Evolutionary conservation across 1,284 basidiomycete species (phyloP), one percentile per base, ranked within the genome.

Genomic region (Coriolopsis trogii): DNA sequence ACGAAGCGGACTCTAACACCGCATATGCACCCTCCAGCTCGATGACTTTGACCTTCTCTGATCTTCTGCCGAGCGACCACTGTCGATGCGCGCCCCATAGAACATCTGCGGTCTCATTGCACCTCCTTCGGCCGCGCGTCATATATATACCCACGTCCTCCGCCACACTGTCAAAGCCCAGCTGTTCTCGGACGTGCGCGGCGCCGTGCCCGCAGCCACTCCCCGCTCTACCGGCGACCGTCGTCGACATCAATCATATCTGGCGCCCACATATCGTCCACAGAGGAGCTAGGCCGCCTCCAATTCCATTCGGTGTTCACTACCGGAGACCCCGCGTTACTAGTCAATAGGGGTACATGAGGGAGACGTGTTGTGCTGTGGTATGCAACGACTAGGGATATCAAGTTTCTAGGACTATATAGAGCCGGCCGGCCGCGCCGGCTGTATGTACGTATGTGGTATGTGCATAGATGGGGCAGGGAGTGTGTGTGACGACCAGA

Each of bases 41-140:
- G 93, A 95, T 71, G 93, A 95, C 71, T 95, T 89, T 70, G 93
- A 95, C 70, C 70, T 95, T 49, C 73, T 95, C 49, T 95, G 75
- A 77, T 33, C 6, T 34, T 34, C 30, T 44, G 30, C 30, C 20
- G 21, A 44, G 42, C 30, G 30, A 25, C 31, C 33, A 18, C 20
- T 16, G 33, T n/a, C 9, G 13, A 13, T 18, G n/a, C n/a, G n/a
- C n/a, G n/a, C n/a, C n/a, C n/a, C n/a, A n/a, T n/a, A n/a, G n/a
- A n/a, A n/a, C n/a, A n/a, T n/a, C n/a, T n/a, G n/a, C n/a, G n/a
- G n/a, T n/a, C n/a, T n/a, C n/a, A n/a, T n/a, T n/a, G n/a, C n/a
- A n/a, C n/a, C n/a, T n/a, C n/a, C n/a, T n/a, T n/a, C n/a, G n/a
- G n/a, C n/a, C n/a, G n/a, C n/a, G n/a, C n/a, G n/a, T n/a, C n/a